Conservation (phyloP, 2,329 filamentous ascomycete genomes). For the Calonectria leucothoes region DNA sequence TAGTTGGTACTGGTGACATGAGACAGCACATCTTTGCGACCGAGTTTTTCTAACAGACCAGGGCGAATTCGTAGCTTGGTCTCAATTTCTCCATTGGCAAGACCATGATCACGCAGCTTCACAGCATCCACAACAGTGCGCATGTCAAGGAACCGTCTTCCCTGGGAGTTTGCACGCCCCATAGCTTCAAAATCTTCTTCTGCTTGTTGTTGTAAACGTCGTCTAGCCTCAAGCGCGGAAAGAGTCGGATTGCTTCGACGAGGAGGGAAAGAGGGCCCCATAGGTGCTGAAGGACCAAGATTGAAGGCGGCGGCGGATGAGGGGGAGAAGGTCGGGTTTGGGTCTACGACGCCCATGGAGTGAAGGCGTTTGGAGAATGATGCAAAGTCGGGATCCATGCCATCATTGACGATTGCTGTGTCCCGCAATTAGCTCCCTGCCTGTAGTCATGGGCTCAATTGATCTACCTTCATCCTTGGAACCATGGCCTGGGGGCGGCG, state of each 20-base stretch:
- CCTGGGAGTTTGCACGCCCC: constrained; percentile 47
- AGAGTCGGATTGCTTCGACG: constrained; percentile 58
- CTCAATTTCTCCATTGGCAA: constrained; percentile 57
- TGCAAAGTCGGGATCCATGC: constrained; percentile 54
- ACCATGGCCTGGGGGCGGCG: constrained; percentile 23
- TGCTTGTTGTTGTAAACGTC: constrained; percentile 55
- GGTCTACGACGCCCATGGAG: constrained; percentile 66
- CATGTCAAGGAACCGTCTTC: constrained; percentile 60
- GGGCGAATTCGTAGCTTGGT: constrained; percentile 55
- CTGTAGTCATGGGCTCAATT: not conserved
- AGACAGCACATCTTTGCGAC: constrained; percentile 53
- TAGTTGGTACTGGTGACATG: constrained; percentile 46
- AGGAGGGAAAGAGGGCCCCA: constrained; percentile 44
- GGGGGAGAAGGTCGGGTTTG: constrained; percentile 64
- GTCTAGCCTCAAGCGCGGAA: constrained; percentile 61
- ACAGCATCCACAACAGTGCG: constrained; percentile 60
- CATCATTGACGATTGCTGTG: constrained; percentile 54
- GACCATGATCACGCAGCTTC: constrained; percentile 55
- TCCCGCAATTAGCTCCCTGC: constrained; percentile 16
- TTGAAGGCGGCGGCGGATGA: constrained; percentile 57
- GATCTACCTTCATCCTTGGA: constrained; percentile 36
- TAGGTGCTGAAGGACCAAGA: constrained; percentile 33
- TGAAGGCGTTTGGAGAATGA: constrained; percentile 63
- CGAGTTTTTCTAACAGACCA: constrained; percentile 59
- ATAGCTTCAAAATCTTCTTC: constrained; percentile 57